Base-by-base conservation (phyloP, 495 filamentous ascomycete species). In the Penicillium lividum region DNA sequence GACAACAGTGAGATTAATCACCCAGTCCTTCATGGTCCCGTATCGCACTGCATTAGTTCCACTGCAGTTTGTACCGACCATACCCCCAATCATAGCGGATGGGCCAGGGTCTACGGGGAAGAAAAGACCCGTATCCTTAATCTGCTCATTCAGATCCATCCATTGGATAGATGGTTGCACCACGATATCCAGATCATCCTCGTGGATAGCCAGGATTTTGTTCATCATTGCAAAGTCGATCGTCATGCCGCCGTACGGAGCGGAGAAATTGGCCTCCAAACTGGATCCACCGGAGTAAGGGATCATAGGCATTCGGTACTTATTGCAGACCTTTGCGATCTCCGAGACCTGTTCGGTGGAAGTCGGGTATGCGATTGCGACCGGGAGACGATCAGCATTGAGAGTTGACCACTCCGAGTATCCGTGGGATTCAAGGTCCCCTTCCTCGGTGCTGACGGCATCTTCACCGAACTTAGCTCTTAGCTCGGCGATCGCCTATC, bases 11-110 rank as follows among this genome's bases (percentile, higher is more conserved):
- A 98, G 76, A 47, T 84, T 88, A 28, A 97, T 76, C 0, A 97
- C 93, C 92, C 93, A 97, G 66, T 98, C 93, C 60, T 90, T 86
- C 93, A 97, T 98, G 0, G 93, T 96, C 1, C 93, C 93, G 68
- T 97, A 98, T 27, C 91, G 82, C 65, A 95, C 92, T 15, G 93
- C 88, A 71, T 98, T 97, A 31, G 93, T 98, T 34, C 93, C 93
- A 58, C 84, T 89, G 79, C 93, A 97, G 31, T 92, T 92, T 0
- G 93, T 97, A 0, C 90, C 93, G 11, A 97, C 86, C 93, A 98
- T 98, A 42, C 93, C 93, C 38, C 93, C 93, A 60, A 98, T 96
- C 85, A 90, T 89, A 4, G 76, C 82, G 13, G 82, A 80, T 62
- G 79, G 84, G 25, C 82, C 89, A 16, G 91, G 91, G 64, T 95